Evolutionary conservation across 2,329 filamentous ascomycete genomes (phyloP).

Genomic region (Fusarium nurragi): DNA sequence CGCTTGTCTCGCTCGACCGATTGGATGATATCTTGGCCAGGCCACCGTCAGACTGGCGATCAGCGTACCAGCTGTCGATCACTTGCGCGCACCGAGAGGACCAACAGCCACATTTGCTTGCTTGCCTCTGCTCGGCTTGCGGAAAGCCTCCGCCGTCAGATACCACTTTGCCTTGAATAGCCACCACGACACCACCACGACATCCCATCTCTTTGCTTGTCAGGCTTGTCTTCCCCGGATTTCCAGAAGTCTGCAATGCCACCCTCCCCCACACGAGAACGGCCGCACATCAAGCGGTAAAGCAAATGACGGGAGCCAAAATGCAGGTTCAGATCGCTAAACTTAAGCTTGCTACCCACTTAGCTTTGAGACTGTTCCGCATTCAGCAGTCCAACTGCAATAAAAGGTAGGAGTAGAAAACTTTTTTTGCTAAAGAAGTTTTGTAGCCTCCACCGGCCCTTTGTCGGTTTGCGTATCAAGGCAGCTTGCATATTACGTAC

Average conservation of each 20-base stretch:
- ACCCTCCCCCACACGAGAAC: slow-evolving; percentile 29
- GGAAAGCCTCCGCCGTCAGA: slow-evolving; percentile 34
- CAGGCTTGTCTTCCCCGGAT: slow-evolving; percentile 28
- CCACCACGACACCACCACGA: slow-evolving; percentile 1
- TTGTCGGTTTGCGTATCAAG: slow-evolving; percentile 18
- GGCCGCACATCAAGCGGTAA: slow-evolving; percentile 30
- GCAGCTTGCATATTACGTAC: slow-evolving; percentile 29
- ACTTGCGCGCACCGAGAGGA: slow-evolving; percentile 25
- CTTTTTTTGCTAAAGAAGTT: slow-evolving; percentile 23
- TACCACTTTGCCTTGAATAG: slow-evolving; percentile 4
- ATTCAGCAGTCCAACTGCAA: slow-evolving; percentile 23
- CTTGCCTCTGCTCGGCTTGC: slow-evolving; percentile 5
- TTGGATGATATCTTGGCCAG: slow-evolving; percentile 23
- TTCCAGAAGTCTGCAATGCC: slow-evolving; percentile 39
- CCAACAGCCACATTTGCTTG: slow-evolving; percentile 3
- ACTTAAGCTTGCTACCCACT: slow-evolving; percentile 31
- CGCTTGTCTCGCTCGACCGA: slow-evolving; percentile 14
- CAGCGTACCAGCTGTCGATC: slow-evolving; percentile 29
- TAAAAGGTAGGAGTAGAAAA: slow-evolving; percentile 4
- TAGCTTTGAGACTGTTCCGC: slow-evolving; percentile 25
- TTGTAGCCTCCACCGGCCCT: slow-evolving; percentile 22
- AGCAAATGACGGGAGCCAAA: slow-evolving; percentile 32
- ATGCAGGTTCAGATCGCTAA: slow-evolving; percentile 32
- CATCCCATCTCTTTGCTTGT: background rate
- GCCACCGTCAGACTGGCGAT: slow-evolving; percentile 25